phyloP scores from a whole-genome alignment of 148 eudicot species.

The Cornus florida region DNA sequence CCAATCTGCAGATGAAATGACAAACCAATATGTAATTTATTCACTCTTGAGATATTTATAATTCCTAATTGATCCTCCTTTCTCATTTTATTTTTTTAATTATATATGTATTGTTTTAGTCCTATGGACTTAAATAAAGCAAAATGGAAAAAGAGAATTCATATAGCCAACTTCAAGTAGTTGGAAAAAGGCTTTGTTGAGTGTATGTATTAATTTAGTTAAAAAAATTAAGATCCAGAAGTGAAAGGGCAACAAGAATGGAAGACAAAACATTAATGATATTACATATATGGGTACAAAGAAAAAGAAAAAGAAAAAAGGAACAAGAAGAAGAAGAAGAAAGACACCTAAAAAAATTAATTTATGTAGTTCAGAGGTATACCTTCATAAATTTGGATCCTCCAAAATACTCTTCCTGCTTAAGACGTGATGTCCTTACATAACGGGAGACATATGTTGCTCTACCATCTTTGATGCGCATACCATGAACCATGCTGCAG shows the following conservation, averaged over 20 bases:
- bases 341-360: background rate
- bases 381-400: conserved; percentile 96
- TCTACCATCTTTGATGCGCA: conserved; percentile 92
- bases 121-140: too few relatives aligned
- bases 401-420: conserved; percentile 85
- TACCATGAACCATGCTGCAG: conserved; percentile 85
- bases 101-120: background rate
- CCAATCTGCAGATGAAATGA: conserved; percentile 58
- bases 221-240: background rate
- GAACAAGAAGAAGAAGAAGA: background rate
- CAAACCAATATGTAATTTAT: conserved; percentile 1
- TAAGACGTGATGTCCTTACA: conserved; percentile 79
- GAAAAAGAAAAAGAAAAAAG: background rate
- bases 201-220: background rate
- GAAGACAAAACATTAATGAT: background rate
- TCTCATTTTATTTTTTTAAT: background rate
- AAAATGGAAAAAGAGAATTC: too few relatives aligned
- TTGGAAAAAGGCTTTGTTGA: too few relatives aligned
- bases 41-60: background rate
- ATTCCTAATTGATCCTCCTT: background rate
- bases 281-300: too few relatives aligned
- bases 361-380: background rate
- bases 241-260: background rate
- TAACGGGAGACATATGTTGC: conserved; percentile 97
- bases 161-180: too few relatives aligned